These are phyloP conservation scores for Jimgerdemannia flammicorona DNA, from an alignment of 192 early-diverging fungal species.

Conservation along the genomic window DNA sequence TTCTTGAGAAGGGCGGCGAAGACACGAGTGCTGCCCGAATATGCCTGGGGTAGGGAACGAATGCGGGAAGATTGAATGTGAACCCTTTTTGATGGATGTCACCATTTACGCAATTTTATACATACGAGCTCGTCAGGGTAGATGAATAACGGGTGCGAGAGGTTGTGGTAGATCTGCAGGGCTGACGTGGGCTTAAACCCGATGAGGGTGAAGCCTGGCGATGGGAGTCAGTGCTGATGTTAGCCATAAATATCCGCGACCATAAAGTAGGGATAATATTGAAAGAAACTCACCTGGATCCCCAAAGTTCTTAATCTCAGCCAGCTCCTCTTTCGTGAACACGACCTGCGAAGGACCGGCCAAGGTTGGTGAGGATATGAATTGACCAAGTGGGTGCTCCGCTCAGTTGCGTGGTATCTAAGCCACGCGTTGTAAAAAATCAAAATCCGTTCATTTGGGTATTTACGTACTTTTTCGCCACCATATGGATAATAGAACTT, in stretches of 20 bases:
- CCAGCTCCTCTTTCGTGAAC: constrained; percentile 70
- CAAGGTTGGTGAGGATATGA: too few species aligned
- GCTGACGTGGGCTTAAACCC: constrained; percentile 62
- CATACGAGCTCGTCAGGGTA: constrained; percentile 61
- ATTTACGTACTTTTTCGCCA: constrained; percentile 46
- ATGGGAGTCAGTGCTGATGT: constrained; percentile 12
- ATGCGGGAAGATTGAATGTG: neutral
- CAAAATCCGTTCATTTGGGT: too few species aligned
- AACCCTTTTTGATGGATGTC: neutral
- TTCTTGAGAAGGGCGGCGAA: constrained; percentile 64
- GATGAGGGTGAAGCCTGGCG: constrained; percentile 55
- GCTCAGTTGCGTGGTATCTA: too few species aligned
- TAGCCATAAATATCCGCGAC: too few species aligned
- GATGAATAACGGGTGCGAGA: constrained; percentile 64
- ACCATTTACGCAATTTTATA: too few species aligned
- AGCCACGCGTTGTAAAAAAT: too few species aligned
- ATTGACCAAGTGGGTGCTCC: too few species aligned
- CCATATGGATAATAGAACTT: constrained; percentile 71
- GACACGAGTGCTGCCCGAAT: constrained; percentile 64
- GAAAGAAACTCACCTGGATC: constrained; percentile 47
- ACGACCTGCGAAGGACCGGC: constrained; percentile 38
- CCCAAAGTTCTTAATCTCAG: constrained; percentile 55
- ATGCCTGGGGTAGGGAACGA: constrained; percentile 29
- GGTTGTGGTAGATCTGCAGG: constrained; percentile 54
- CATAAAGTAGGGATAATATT: too few species aligned